These are phyloP conservation scores for Hypoxylon rickii DNA, from an alignment of 495 filamentous ascomycete species.

Conservation along the genomic window DNA sequence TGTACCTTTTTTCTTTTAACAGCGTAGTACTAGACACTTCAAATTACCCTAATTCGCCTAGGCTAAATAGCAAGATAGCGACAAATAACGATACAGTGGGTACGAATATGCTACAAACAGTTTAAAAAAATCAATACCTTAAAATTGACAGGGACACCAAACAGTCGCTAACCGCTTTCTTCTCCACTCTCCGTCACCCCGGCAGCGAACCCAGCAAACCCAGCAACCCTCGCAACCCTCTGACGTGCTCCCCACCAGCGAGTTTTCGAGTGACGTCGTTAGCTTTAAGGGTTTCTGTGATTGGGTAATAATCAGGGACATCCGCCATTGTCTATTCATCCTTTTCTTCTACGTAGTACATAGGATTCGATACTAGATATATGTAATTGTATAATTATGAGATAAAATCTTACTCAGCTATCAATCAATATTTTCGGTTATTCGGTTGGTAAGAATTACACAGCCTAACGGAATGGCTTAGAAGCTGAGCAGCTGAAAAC, in stretches of 20 bases:
- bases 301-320: background rate
- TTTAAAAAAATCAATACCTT: background rate
- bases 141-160: constrained; percentile 15
- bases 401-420: constrained; percentile 1
- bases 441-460: too few species aligned
- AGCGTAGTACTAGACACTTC: too few species aligned
- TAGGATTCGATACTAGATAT: too few species aligned
- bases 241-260: constrained; percentile 13
- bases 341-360: background rate
- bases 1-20: background rate
- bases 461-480: too few species aligned
- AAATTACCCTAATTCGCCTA: background rate
- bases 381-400: background rate
- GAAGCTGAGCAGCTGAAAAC: background rate
- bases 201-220: constrained; percentile 1
- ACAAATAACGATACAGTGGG: constrained; percentile 2
- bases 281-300: constrained; percentile 1
- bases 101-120: background rate
- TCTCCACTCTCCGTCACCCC: constrained; percentile 16
- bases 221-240: background rate
- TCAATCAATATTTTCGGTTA: too few species aligned
- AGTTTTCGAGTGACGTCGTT: constrained; percentile 29
- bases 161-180: constrained; percentile 28
- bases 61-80: background rate
- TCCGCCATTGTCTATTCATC: background rate